phyloP scores from a whole-genome alignment of 129 eudicot genomes.

The Deinandra increscens region DNA sequence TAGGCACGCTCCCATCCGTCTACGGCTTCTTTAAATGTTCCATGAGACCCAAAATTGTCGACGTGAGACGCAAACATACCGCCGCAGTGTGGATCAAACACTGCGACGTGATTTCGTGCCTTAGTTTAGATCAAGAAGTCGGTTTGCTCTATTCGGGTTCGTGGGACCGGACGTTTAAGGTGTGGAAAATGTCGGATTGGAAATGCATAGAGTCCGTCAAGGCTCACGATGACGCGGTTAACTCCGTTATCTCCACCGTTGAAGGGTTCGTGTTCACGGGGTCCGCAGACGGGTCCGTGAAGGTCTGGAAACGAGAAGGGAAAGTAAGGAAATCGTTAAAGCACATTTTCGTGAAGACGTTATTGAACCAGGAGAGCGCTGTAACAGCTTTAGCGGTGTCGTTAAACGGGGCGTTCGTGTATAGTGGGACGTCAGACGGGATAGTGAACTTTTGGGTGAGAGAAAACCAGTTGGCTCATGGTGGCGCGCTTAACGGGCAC shows the following conservation, averaged over 20 bases:
- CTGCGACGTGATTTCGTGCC: conserved; percentile 71
- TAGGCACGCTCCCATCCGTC: conserved; percentile 62
- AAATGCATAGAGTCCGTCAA: conserved; percentile 73
- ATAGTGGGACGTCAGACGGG: conserved; percentile 88
- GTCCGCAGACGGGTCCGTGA: conserved; percentile 86
- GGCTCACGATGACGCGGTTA: conserved; percentile 93
- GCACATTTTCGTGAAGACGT: conserved; percentile 50
- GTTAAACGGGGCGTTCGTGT: conserved; percentile 46
- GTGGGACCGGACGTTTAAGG: conserved; percentile 92
- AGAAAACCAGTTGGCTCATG: conserved; percentile 57
- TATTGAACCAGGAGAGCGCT: conserved; percentile 75
- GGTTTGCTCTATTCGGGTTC: conserved; percentile 92
- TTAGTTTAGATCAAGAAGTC: conserved; percentile 59
- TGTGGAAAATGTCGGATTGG: conserved; percentile 58
- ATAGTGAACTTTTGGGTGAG: conserved; percentile 78
- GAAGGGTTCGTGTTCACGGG: conserved; percentile 73
- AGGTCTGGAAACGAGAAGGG: conserved; percentile 78
- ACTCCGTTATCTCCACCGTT: conserved; percentile 60
- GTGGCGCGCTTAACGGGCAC: conserved; percentile 77
- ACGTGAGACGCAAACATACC: conserved; percentile 47
- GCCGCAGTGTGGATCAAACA: conserved; percentile 73
- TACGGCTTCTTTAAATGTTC: conserved; percentile 61
- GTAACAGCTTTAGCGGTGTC: conserved; percentile 65
- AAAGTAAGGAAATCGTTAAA: conserved; percentile 43
- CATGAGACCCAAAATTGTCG: conserved; percentile 50